Evolutionary conservation across 2,329 filamentous ascomycete species (phyloP).

Genomic region (Falciphora oryzae): DNA sequence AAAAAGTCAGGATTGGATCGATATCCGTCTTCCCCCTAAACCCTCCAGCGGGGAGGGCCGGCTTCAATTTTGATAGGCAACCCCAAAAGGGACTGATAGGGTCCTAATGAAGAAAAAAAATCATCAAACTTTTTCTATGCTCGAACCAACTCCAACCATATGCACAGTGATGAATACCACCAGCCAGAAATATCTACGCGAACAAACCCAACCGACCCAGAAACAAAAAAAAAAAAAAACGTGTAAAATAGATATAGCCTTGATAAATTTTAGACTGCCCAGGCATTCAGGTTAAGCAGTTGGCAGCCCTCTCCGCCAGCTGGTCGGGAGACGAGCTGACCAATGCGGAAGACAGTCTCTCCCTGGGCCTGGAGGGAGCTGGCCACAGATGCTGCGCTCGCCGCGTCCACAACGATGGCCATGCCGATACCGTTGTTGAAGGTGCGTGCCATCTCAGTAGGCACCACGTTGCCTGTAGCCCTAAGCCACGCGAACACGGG

Average conservation of each 20-base stretch:
- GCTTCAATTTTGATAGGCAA: not conserved
- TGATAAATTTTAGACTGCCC: slow-evolving; percentile 21
- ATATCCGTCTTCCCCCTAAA: not conserved
- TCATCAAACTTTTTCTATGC: not conserved
- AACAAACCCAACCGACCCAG: not conserved
- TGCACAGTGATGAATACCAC: not conserved
- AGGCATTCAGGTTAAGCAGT: slow-evolving; percentile 49
- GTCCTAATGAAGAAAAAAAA: not conserved
- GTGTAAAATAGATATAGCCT: not conserved
- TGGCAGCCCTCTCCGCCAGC: slow-evolving; percentile 52
- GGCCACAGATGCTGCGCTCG: slow-evolving; percentile 55
- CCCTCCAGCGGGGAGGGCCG: not conserved
- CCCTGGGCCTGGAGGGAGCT: slow-evolving; percentile 58
- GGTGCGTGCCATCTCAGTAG: slow-evolving; percentile 78
- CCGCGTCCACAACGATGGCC: slow-evolving; percentile 77
- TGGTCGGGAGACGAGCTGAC: slow-evolving; percentile 57
- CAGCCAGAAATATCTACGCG: not conserved
- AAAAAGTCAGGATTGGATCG: not conserved
- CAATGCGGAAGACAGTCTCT: slow-evolving; percentile 74
- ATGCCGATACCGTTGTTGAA: slow-evolving; percentile 97
- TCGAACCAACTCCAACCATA: not conserved
- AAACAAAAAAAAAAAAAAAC: not conserved
- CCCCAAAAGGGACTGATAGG: not conserved
- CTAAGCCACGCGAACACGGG: slow-evolving; percentile 86
- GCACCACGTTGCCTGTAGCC: slow-evolving; percentile 60